Percentiles rank a stretch among this genome's conserved stretches.
These are phyloP conservation scores for Lichina pygmaea DNA, from an alignment of 495 filamentous ascomycete species.

Conservation along the genomic window DNA sequence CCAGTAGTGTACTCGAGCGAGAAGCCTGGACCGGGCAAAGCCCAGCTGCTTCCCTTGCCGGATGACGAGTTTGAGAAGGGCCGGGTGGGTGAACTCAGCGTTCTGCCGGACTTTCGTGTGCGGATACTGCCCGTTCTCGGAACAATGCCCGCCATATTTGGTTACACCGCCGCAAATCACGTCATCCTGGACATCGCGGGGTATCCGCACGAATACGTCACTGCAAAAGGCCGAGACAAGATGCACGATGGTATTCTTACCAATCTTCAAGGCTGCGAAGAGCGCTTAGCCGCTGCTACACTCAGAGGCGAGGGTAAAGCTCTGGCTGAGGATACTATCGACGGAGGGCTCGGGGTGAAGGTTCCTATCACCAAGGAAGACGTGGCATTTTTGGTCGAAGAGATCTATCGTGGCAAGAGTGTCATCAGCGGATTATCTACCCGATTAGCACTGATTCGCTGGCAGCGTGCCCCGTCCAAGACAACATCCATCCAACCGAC, in stretches of 20 bases:
- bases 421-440: slow-evolving; percentile 56
- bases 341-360: slow-evolving; percentile 28
- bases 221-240: slow-evolving; percentile 63
- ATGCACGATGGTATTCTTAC: slow-evolving; percentile 63
- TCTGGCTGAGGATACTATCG: neutral
- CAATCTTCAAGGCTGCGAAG: slow-evolving; percentile 43
- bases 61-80: slow-evolving; percentile 79
- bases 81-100: slow-evolving; percentile 60
- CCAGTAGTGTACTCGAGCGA: slow-evolving; percentile 85
- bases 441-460: slow-evolving; percentile 47
- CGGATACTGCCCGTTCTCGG: slow-evolving; percentile 84
- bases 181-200: slow-evolving; percentile 63
- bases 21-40: slow-evolving; percentile 75
- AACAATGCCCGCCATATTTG: slow-evolving; percentile 93
- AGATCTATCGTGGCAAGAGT: slow-evolving; percentile 66
- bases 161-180: slow-evolving; percentile 71
- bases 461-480: slow-evolving; percentile 21
- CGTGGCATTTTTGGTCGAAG: slow-evolving; percentile 66
- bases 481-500: slow-evolving; percentile 8
- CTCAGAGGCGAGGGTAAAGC: neutral
- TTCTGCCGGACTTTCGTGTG: slow-evolving; percentile 76
- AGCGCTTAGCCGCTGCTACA: slow-evolving; percentile 29
- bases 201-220: slow-evolving; percentile 65
- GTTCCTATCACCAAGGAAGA: slow-evolving; percentile 55
- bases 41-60: slow-evolving; percentile 56